A percentile compares a stretch with the other conserved stretches of the same genome.
Conservation (phyloP, 768 basidiomycete species). For the Naganishia antarctica region DNA sequence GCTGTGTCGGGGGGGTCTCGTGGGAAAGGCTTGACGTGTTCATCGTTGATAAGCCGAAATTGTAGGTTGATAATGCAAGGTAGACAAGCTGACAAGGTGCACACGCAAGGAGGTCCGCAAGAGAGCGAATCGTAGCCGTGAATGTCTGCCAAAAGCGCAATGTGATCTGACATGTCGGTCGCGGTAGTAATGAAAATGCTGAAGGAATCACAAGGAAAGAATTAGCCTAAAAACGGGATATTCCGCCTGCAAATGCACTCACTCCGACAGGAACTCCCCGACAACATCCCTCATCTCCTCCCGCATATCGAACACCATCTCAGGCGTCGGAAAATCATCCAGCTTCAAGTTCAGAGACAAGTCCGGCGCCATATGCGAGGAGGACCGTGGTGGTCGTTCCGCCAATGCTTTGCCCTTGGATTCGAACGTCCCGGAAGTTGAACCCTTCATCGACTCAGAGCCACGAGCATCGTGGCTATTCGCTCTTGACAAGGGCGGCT, state of each 20-base stretch:
- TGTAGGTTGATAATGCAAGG: slow-evolving; percentile 27
- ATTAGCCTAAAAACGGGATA: background rate
- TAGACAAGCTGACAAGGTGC: slow-evolving; percentile 27
- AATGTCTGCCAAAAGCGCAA: background rate
- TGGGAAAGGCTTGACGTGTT: slow-evolving; percentile 10
- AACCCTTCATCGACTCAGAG: background rate
- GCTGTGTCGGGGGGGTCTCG: slow-evolving; percentile 25
- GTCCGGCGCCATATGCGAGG: background rate
- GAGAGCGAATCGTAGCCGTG: slow-evolving; percentile 21
- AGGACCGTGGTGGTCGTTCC: background rate
- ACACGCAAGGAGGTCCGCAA: slow-evolving; percentile 28
- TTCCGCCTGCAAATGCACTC: background rate
- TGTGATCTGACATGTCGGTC: slow-evolving; percentile 6
- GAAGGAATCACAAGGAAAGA: background rate
- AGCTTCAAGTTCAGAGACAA: slow-evolving; percentile 14
- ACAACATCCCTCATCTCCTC: slow-evolving; percentile 21
- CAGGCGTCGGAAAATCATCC: slow-evolving; percentile 26
- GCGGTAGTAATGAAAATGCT: slow-evolving; percentile 24
- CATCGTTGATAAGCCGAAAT: slow-evolving; percentile 20
- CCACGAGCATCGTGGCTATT: background rate
- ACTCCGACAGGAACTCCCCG: slow-evolving; percentile 25
- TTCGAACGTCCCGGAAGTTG: background rate
- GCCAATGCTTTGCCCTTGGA: background rate
- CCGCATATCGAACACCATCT: slow-evolving; percentile 28
- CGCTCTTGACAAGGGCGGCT: background rate